Conservation (phyloP, 768 basidiomycete genomes). For the Russula brevipes region DNA sequence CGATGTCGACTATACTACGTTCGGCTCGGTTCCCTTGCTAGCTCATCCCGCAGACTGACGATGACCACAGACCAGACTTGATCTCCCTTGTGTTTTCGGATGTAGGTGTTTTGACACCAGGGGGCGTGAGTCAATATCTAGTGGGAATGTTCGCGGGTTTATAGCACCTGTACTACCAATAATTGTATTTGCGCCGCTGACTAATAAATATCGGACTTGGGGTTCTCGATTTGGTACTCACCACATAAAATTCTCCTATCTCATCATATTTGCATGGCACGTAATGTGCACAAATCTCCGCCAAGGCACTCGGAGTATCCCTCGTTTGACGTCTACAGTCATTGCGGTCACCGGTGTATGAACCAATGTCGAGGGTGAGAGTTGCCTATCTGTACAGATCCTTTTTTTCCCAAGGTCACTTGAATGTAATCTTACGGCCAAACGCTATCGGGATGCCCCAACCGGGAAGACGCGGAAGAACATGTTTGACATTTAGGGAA, state of each 20-base stretch:
- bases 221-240: background rate
- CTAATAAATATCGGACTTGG: conserved; percentile 3
- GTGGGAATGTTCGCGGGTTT: conserved; percentile 90
- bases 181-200: background rate
- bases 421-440: conserved; percentile 8
- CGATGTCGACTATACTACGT: conserved; percentile 93
- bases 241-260: background rate
- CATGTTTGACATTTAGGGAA: conserved; percentile 12
- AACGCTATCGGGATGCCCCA: conserved; percentile 26
- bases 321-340: background rate
- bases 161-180: conserved; percentile 14
- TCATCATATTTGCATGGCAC: background rate
- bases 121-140: conserved; percentile 90
- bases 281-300: conserved; percentile 2
- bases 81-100: conserved; percentile 94
- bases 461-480: conserved; percentile 13
- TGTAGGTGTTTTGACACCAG: conserved; percentile 87
- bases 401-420: background rate
- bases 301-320: background rate
- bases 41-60: conserved; percentile 16
- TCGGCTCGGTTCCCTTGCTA: conserved; percentile 22
- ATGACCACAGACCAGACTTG: conserved; percentile 66
- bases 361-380: conserved; percentile 8
- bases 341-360: conserved; percentile 17
- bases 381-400: conserved; percentile 17